Percentiles rank a stretch among this genome's conserved stretches.
These are phyloP conservation scores for Globisporangium paroecandrum DNA, from an alignment of 352 stramenopile genomes.

Conservation along the genomic window DNA sequence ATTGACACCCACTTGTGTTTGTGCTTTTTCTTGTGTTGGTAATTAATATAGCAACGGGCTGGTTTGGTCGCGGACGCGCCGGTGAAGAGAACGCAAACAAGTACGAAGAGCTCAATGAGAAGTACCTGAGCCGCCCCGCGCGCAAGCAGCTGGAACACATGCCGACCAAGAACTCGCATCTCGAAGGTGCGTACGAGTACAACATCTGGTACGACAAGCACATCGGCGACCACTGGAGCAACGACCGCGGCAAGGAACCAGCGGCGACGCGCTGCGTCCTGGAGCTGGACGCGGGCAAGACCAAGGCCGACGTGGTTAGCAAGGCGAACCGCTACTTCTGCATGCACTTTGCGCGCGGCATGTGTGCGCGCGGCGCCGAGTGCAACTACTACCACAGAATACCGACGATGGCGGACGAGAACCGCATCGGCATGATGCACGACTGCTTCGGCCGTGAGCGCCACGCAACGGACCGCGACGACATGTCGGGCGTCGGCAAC, in stretches of 20 bases:
- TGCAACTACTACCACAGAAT: constrained; percentile 92
- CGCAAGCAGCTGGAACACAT: constrained; percentile 91
- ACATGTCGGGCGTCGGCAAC: constrained; percentile 91
- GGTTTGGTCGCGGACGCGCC: constrained; percentile 90
- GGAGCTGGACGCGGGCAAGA: constrained; percentile 85
- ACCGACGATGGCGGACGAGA: constrained; percentile 70
- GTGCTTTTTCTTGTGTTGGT: background rate
- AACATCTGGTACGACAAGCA: constrained; percentile 97
- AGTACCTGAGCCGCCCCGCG: constrained; percentile 81
- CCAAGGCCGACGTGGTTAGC: constrained; percentile 86
- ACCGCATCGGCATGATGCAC: constrained; percentile 83
- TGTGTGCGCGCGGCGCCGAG: constrained; percentile 82
- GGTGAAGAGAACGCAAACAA: constrained; percentile 60
- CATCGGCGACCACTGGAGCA: constrained; percentile 88
- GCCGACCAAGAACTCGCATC: constrained; percentile 74
- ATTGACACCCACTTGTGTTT: background rate
- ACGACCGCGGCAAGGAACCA: constrained; percentile 80
- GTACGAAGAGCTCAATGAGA: constrained; percentile 83
- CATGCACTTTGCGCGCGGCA: constrained; percentile 90
- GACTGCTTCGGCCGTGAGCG: constrained; percentile 92
- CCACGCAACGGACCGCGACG: constrained; percentile 88
- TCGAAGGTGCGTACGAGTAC: constrained; percentile 92
- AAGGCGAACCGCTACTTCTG: constrained; percentile 90
- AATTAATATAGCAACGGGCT: constrained; percentile 75
- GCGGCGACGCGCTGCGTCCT: constrained; percentile 85